phyloP scores from a whole-genome alignment of 2,329 filamentous ascomycete species.

The Penicillium sp. region DNA sequence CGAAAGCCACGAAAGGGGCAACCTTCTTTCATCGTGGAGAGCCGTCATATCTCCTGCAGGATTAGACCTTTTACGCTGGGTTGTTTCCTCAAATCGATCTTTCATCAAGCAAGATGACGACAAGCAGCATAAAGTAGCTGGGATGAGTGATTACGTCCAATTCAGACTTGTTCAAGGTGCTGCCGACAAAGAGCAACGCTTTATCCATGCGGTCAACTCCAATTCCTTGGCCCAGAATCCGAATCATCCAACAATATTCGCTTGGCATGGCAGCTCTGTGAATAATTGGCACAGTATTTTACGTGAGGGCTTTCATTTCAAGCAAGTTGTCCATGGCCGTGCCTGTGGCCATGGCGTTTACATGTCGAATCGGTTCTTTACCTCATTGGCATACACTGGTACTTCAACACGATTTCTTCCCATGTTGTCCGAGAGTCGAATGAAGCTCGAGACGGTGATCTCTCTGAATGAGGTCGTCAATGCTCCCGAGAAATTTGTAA shows the following conservation, averaged over 20 bases:
- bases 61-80: conserved; percentile 68
- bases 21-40: conserved; percentile 46
- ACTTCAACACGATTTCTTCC: neutral
- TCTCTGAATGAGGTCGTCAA: conserved; percentile 84
- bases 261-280: conserved; percentile 73
- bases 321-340: conserved; percentile 55
- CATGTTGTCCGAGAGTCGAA: conserved; percentile 59
- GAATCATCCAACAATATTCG: conserved; percentile 63
- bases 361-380: conserved; percentile 54
- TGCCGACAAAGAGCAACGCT: conserved; percentile 73
- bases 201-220: conserved; percentile 53
- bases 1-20: conserved; percentile 15
- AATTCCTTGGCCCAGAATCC: conserved; percentile 32
- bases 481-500: conserved; percentile 53
- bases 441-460: conserved; percentile 54
- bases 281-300: conserved; percentile 86
- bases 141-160: conserved; percentile 62
- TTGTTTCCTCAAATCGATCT: conserved; percentile 79
- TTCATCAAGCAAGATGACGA: conserved; percentile 65
- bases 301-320: conserved; percentile 69
- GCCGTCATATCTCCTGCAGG: conserved; percentile 57
- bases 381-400: conserved; percentile 48
- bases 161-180: conserved; percentile 83
- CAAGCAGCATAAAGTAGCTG: conserved; percentile 48
- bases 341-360: conserved; percentile 74